Evolutionary conservation across 169 alveolate species (phyloP).

Genomic region (Eimeria necatrix): DNA sequence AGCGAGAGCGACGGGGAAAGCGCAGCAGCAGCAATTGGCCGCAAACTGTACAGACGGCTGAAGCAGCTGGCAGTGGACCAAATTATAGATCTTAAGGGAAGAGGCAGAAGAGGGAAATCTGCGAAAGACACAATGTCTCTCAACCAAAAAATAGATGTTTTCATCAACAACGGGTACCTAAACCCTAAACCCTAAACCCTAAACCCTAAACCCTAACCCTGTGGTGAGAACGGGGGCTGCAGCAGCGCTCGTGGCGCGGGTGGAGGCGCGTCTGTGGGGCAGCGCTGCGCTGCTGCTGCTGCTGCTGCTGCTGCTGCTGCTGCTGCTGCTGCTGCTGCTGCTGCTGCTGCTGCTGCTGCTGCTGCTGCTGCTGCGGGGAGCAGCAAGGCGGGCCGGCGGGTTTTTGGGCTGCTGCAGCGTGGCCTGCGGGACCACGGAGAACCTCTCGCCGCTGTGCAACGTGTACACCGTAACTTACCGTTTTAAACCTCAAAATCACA

Average conservation of each 20-base stretch:
- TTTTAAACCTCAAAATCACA: conserved; percentile 42
- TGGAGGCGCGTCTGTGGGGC: not conserved
- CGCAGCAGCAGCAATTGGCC: conserved; percentile 24
- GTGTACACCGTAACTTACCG: conserved; percentile 61
- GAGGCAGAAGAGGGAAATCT: not conserved
- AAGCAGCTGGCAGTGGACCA: not conserved
- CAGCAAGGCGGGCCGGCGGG: not conserved
- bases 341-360: not conserved
- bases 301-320: not conserved
- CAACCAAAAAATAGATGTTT: not conserved
- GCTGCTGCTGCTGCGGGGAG: not conserved
- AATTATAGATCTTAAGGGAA: not conserved
- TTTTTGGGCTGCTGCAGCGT: not conserved
- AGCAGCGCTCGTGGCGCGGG: not conserved
- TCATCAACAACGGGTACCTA: not conserved
- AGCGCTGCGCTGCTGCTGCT: not conserved
- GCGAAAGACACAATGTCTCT: not conserved
- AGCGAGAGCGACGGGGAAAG: not conserved
- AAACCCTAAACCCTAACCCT: too few relatives aligned
- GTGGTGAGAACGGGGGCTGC: not conserved
- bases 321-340: not conserved
- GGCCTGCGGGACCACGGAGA: not conserved
- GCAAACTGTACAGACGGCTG: conserved; percentile 11
- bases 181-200: too few relatives aligned
- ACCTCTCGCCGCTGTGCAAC: conserved; percentile 38